Conservation (phyloP, 495 filamentous ascomycete species). For the Aspergillus mulundensis region DNA sequence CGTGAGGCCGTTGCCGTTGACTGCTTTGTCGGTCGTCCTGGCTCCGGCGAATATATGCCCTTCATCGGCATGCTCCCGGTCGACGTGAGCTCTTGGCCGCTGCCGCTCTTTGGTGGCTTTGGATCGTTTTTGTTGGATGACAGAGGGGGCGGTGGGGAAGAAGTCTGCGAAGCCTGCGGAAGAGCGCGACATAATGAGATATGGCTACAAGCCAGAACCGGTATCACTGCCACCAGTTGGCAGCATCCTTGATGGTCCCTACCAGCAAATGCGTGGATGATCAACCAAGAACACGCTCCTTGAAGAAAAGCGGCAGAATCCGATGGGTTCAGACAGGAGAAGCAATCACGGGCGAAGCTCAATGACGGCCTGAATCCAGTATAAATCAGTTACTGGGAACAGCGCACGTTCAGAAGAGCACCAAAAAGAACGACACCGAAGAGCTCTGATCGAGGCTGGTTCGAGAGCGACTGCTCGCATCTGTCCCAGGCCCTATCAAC, state of each 20-base stretch:
- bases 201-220: conserved; percentile 43
- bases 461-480: conserved; percentile 7
- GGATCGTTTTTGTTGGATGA: conserved; percentile 53
- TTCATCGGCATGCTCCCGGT: conserved; percentile 19
- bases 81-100: conserved; percentile 27
- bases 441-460: conserved; percentile 7
- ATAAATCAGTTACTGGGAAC: not conserved
- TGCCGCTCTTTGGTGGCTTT: conserved; percentile 41
- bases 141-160: conserved; percentile 80
- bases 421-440: not conserved
- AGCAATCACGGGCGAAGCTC: not conserved
- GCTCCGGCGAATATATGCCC: conserved; percentile 3
- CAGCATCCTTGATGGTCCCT: conserved; percentile 41
- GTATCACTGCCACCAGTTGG: conserved; percentile 28
- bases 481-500: conserved; percentile 13
- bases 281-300: conserved; percentile 23
- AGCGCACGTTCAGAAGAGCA: not conserved
- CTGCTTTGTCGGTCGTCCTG: conserved; percentile 8
- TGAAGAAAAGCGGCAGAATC: conserved; percentile 16
- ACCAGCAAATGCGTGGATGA: conserved; percentile 20
- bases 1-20: conserved; percentile 9
- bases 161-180: conserved; percentile 83
- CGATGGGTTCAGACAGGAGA: not conserved
- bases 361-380: not conserved
- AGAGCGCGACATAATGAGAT: conserved; percentile 69